phyloP scores from a whole-genome alignment of 2,329 filamentous ascomycete species.

The Aspergillus uvarum region DNA sequence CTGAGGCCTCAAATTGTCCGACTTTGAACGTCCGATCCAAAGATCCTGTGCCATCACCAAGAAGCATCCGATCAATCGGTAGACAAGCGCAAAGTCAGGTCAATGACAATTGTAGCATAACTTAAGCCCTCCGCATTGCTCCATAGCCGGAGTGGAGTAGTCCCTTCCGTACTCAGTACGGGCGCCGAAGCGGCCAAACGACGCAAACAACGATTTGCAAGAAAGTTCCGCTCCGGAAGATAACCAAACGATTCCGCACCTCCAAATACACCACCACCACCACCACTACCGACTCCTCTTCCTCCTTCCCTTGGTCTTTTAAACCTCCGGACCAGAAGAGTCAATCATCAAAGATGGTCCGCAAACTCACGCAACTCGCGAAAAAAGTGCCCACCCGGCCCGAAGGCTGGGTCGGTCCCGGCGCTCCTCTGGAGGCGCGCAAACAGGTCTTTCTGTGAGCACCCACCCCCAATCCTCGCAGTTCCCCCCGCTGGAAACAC shows the following conservation, averaged over 20 bases:
- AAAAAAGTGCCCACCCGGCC: conserved; percentile 22
- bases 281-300: conserved; percentile 1
- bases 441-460: conserved; percentile 57
- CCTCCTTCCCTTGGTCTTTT: conserved; percentile 9
- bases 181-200: conserved; percentile 35
- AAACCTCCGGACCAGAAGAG: neutral
- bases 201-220: conserved; percentile 28
- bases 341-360: conserved; percentile 28
- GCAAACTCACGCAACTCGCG: conserved; percentile 26
- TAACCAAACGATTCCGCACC: neutral
- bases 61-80: no score
- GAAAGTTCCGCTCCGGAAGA: conserved; percentile 29
- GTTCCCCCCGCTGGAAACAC: no score
- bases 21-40: no score
- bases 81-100: no score
- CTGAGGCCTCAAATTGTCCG: no score
- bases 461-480: neutral
- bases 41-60: no score
- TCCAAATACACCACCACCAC: neutral
- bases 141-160: no score
- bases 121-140: no score
- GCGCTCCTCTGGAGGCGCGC: conserved; percentile 29
- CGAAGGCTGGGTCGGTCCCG: conserved; percentile 25
- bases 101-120: no score
- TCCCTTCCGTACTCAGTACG: conserved; percentile 23